Evolutionary conservation across 2,329 filamentous ascomycete species (phyloP), one percentile per base, ranked within the genome.

Genomic region (Penicillium sp.): DNA sequence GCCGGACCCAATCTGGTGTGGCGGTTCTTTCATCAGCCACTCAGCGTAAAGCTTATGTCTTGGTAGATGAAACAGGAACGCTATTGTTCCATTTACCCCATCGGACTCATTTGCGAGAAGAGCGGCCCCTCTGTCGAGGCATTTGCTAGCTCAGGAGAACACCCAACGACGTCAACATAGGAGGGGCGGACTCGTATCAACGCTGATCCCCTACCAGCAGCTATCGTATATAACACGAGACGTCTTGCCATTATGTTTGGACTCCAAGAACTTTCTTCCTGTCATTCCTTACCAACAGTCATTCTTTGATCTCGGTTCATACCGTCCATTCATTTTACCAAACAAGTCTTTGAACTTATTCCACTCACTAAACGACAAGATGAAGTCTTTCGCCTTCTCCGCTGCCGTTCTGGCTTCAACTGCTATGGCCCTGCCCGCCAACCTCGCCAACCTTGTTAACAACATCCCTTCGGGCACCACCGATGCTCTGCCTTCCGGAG

Each of bases 331-430:
- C 42, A 13, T 52, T 46, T 23, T 39, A 46, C 21, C n/a, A 29
- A 38, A 40, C 38, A 23, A 45, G 32, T 31, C 34, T 31, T 46
- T 37, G 31, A 13, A 59, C 49, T 58, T 50, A 52, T 59, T 54
- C 58, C 58, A 56, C 47, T 60, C 60, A 27, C 59, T 63, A 57
- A 63, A 57, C 58, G 40, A 55, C 54, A 63, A 53, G 18, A 65
- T 65, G 62, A 65, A 63, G 56, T 52, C 61, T 23, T 63, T 65
- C 53, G 53, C 61, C 45, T 40, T 65, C 42, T 50, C 52, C 35
- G 56, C 60, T 25, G 62, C 62, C 55, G 34, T 65, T 16, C 46
- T 65, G 59, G 62, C 59, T 12, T 56, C 62, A 27, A 47, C 58
- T 47, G 62, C 53, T 55, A 46, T 54, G 38, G 62, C 62, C 39